phyloP scores from a whole-genome alignment of 345 rosid genomes.

The Gossypium anomalum region DNA sequence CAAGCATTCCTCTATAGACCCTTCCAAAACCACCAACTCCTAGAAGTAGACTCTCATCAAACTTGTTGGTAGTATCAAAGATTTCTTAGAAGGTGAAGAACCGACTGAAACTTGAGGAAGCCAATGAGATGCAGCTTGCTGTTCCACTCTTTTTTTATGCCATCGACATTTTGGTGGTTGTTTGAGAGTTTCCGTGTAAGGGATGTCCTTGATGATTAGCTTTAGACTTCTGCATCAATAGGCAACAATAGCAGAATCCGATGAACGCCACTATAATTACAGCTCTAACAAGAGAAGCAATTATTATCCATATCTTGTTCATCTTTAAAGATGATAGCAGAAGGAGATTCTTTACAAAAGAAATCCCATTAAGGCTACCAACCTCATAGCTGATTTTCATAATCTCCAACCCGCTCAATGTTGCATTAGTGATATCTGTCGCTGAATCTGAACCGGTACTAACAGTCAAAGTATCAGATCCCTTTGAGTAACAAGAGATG shows the following conservation, averaged over 20 bases:
- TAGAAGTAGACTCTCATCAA: slow-evolving; percentile 77
- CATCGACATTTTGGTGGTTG: slow-evolving; percentile 71
- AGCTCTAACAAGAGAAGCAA: slow-evolving; percentile 49
- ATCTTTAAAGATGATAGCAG: slow-evolving; percentile 43
- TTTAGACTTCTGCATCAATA: slow-evolving; percentile 44
- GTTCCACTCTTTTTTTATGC: slow-evolving; percentile 80
- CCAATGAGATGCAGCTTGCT: slow-evolving; percentile 73
- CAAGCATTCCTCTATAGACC: slow-evolving; percentile 85
- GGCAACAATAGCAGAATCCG: slow-evolving; percentile 58
- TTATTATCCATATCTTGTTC: slow-evolving; percentile 30
- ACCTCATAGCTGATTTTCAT: slow-evolving; percentile 75
- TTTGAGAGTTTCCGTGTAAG: slow-evolving; percentile 77
- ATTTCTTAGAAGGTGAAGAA: slow-evolving; percentile 81
- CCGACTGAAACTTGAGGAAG: slow-evolving; percentile 74
- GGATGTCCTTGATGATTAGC: slow-evolving; percentile 66
- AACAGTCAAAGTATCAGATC: slow-evolving; percentile 55
- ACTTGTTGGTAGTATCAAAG: slow-evolving; percentile 83
- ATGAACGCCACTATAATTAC: slow-evolving; percentile 33
- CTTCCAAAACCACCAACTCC: slow-evolving; percentile 97
- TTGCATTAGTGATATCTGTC: slow-evolving; percentile 55
- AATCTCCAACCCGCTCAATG: slow-evolving; percentile 84
- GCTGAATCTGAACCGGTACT: slow-evolving; percentile 71
- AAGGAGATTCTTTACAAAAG: slow-evolving; percentile 50
- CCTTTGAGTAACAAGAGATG: slow-evolving; percentile 53
- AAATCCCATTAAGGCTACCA: slow-evolving; percentile 63